Base-by-base conservation (phyloP, 192 early-diverging fungal genomes). In the Coemansia sp. region DNA sequence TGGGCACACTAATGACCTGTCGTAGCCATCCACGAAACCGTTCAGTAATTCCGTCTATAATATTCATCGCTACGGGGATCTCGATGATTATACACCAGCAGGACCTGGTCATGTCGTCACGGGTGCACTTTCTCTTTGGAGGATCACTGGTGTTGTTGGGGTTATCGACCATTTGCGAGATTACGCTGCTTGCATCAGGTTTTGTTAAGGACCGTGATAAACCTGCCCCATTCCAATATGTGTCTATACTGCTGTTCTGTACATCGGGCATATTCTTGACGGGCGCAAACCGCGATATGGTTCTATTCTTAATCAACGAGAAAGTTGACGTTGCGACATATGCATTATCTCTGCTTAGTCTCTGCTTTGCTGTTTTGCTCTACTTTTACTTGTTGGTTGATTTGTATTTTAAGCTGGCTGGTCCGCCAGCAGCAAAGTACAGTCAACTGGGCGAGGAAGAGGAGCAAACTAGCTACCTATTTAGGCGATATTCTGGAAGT, bases 221-320 rank as follows among this genome's bases (percentile, higher is more conserved):
- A 34, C 64, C 70, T 14, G 49, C 63, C 22, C 54, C 62, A 5
- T 73, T 81, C 54, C 77, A 74, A 56, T 80, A 72, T 32, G n/a
- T 78, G 5, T 59, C 79, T 0, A 49, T 67, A 27, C 65, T 75
- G 24, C 79, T 80, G 26, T 62, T 88, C 69, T 79, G 84, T 21
- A 51, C 86, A 19, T 82, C 86, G 23, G 88, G 88, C 12, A 71
- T 87, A 5, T 54, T 83, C 12, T 82, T 89, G 56, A 89, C 88
- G 88, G 85, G 84, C 25, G 76, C 86, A 0, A 86, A 86, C 47
- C 85, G 85, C 53, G 83, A 89, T 49, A 85, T 85, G 67, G 38
- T 89, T 10, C 49, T 60, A 1, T 65, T 77, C 41, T 52, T 89
- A 48, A 58, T 72, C 53, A 68, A 74, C 49, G 68, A 66, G 25